Base-by-base conservation (phyloP, 108 stramenopile genomes). In the Fistulifera solaris region DNA sequence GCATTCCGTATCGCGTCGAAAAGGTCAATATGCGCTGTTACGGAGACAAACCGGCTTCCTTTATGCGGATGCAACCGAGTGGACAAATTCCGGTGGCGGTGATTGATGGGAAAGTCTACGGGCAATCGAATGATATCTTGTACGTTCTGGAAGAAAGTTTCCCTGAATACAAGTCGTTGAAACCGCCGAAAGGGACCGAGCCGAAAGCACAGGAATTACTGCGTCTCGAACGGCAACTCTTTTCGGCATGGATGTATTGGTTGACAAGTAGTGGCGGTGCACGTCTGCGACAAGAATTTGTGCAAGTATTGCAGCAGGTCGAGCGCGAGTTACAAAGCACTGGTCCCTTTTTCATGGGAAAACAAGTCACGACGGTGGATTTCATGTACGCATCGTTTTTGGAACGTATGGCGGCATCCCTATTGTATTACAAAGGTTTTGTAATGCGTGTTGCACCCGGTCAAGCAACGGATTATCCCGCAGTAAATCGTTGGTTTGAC, bases 1-100 rank as follows among this genome's bases (percentile, higher is more conserved):
- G 76, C 25, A 89, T 96, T 22, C 93, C 93, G 38, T 94, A 96
- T 60, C 53, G 66, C 21, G 72, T 96, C 12, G 83, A 89, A 56
- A 88, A 89, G 65, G 65, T 96, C 19, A 93, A 93, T 58, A 94
- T 96, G 93, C 59, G 91, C 24, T 96, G 93, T 61, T 89, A 89
- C 40, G 88, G 88, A 43, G 77, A 83, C 23, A 89, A 89, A 55
- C 76, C 88, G 8, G 58, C 74, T 14, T 66, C 65, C 10, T 89
- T 89, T 59, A 46, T 67, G n/a, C 39, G 59, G 5, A 41, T 89
- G 41, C 88, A 89, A 61, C 88, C 88, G 2, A 62, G 68, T 48
- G 88, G 88, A 21, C 63, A 63, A 56, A 89, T 89, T 40, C 88
- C 88, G 27, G 88, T 89, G 39, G 88, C 88, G 28, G 68, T 78